Evolutionary conservation across 768 basidiomycete species (phyloP), one percentile per base, ranked within the genome.

Genomic region (Pisolithus sp.): DNA sequence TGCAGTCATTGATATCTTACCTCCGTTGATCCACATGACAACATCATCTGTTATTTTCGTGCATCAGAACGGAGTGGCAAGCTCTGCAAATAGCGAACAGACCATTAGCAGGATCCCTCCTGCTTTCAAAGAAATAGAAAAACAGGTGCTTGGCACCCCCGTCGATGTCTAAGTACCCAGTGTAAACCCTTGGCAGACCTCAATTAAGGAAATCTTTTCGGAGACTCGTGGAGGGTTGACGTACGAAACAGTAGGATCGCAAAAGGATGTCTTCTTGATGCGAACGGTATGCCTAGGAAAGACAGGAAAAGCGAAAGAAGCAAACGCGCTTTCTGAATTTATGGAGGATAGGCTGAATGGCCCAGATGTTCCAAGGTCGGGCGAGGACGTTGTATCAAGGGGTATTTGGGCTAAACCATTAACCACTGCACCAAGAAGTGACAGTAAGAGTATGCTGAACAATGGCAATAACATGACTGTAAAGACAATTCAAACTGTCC

Each of bases 21-120:
- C 82, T 66, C 81, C 83, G 47, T 83, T 83, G 40, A 83, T 83
- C 82, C 83, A 84, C 79, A 85, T 81, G 69, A 84, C 73, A 24
- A 83, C 76, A 65, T 83, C 81, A 59, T 84, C 84, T 73, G 42
- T 7, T 43, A 41, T 10, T 1, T 3, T 15, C 41, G 23, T 31
- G 17, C 13, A 28, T 53, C 12, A 17, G 34, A 13, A 3, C 10
- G 12, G 36, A 4, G 23, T 26, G 7, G 30, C 30, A 15, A 7
- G 10, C 21, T 12, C 13, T 28, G 30, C 9, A 15, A 48, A 28
- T 24, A 5, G 43, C 13, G 17, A 48, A 18, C n/a, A 30, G 43
- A 75, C 74, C 74, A 28, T 59, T 65, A 6, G 61, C 70, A 2
- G 77, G 77, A 46, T 73, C 60, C 39, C 69, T 66, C 49, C 82